Evolutionary conservation across 176 grass and related monocot species (phyloP).

Genomic region (Lolium rigidum): DNA sequence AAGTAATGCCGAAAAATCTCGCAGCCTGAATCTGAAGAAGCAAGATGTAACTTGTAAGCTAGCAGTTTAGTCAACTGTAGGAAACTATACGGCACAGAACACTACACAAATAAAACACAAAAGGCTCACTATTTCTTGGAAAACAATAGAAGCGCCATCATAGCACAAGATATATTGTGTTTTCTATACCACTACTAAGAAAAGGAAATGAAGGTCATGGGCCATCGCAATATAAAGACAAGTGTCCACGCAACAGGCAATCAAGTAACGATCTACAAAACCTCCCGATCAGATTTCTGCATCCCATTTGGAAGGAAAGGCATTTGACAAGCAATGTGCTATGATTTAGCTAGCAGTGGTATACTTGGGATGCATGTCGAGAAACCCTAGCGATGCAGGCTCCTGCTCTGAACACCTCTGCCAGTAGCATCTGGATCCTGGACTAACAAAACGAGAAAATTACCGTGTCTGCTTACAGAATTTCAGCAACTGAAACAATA

Average conservation of each 20-base stretch:
- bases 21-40: slow-evolving; percentile 35
- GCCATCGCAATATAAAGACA: background rate
- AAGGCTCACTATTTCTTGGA: background rate
- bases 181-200: background rate
- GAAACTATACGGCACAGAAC: no score
- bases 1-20: slow-evolving; percentile 16
- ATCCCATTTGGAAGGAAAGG: background rate
- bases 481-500: slow-evolving; percentile 1
- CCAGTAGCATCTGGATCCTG: slow-evolving; percentile 53
- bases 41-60: slow-evolving; percentile 14
- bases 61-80: background rate
- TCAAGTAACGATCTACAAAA: background rate
- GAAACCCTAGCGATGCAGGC: slow-evolving; percentile 38
- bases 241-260: background rate
- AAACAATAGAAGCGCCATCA: background rate
- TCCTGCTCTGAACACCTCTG: slow-evolving; percentile 50
- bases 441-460: slow-evolving; percentile 34
- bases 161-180: background rate
- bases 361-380: slow-evolving; percentile 38
- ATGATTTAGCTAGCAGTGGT: slow-evolving; percentile 10
- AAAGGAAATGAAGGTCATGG: background rate
- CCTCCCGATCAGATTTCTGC: background rate
- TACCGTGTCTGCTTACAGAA: slow-evolving; percentile 24
- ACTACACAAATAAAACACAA: no score
- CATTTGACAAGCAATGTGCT: slow-evolving; percentile 26